Evolutionary conservation across 257 asterid species (phyloP).

Genomic region (Solanum paucissectum): DNA sequence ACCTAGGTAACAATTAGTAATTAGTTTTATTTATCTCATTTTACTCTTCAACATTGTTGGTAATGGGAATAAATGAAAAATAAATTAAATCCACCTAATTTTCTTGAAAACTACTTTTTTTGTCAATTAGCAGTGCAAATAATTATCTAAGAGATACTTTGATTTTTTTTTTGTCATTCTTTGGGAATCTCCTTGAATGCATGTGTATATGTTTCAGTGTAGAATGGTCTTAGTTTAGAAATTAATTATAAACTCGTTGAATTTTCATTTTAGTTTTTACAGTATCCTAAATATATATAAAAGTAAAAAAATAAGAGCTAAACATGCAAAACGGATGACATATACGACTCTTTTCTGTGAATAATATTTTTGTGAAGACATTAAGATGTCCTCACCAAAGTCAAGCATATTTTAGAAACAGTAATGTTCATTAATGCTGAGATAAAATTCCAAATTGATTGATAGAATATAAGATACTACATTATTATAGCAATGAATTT

Average conservation of each 20-base stretch:
- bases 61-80: background rate
- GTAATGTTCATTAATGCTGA: background rate
- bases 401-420: background rate
- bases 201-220: background rate
- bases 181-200: background rate
- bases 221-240: background rate
- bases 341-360: background rate
- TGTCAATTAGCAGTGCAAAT: background rate
- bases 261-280: background rate
- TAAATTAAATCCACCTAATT: background rate
- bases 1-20: background rate
- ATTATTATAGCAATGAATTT: background rate
- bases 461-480: background rate
- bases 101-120: background rate
- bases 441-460: background rate
- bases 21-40: background rate
- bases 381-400: background rate
- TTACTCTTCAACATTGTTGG: constrained; percentile 4
- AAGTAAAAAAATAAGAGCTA: background rate
- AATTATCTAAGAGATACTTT: background rate
- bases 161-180: background rate
- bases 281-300: background rate
- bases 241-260: background rate
- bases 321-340: background rate
- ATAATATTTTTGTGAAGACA: background rate